phyloP scores from a whole-genome alignment of 176 grass and related monocot genomes.

The Paspalum vaginatum region DNA sequence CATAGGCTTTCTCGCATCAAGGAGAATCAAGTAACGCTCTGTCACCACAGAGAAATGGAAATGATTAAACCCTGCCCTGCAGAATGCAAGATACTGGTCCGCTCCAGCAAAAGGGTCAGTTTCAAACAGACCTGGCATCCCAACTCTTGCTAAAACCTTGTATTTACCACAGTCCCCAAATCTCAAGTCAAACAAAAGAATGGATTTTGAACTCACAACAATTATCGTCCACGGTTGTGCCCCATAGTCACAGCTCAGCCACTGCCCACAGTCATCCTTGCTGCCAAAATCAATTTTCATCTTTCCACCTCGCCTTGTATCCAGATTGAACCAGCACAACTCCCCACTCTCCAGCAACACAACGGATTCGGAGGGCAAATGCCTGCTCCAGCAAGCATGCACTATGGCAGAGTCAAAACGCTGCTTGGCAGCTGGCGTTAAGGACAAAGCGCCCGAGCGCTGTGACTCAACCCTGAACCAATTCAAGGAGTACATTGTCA shows the following conservation, averaged over 20 bases:
- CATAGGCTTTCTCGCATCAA: conserved; percentile 62
- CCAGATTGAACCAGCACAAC: conserved; percentile 77
- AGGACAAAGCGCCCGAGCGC: conserved; percentile 4
- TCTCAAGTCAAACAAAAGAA: conserved; percentile 77
- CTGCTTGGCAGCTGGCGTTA: conserved; percentile 56
- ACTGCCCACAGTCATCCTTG: conserved; percentile 41
- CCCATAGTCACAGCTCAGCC: conserved; percentile 82
- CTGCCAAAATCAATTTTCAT: conserved; percentile 47
- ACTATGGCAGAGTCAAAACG: conserved; percentile 56
- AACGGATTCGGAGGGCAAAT: conserved; percentile 56
- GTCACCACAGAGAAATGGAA: conserved; percentile 70
- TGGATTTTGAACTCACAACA: conserved; percentile 46
- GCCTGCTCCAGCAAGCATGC: conserved; percentile 75
- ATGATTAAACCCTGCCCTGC: conserved; percentile 68
- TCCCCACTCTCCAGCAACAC: conserved; percentile 70
- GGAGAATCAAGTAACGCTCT: conserved; percentile 58
- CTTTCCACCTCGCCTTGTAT: conserved; percentile 48
- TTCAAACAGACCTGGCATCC: conserved; percentile 49
- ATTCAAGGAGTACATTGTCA: conserved; percentile 71
- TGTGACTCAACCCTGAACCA: conserved; percentile 71
- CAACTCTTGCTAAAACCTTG: conserved; percentile 57
- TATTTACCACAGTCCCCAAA: conserved; percentile 20
- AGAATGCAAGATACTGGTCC: conserved; percentile 72
- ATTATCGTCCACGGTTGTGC: conserved; percentile 69
- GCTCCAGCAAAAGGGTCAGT: conserved; percentile 46